Evolutionary conservation across 2,329 filamentous ascomycete species (phyloP).

Genomic region (Pseudogymnoascus sp.): DNA sequence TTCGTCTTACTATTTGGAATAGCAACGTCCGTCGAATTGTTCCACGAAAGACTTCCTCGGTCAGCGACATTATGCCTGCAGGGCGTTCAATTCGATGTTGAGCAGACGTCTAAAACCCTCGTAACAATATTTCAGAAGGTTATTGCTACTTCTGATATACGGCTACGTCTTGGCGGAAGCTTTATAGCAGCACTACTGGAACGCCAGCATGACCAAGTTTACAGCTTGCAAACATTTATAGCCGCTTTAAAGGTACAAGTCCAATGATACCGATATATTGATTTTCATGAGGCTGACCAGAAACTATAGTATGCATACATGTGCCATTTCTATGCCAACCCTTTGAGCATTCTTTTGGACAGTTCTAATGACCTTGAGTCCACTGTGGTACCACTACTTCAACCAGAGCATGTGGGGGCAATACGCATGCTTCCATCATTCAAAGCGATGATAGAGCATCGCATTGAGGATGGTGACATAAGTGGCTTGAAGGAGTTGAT

Average conservation of each 20-base stretch:
- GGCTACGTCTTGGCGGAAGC: constrained; percentile 53
- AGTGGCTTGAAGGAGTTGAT: constrained; percentile 17
- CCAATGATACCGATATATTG: not conserved
- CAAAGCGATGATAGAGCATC: constrained; percentile 41
- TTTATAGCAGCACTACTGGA: constrained; percentile 57
- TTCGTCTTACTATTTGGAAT: constrained; percentile 72
- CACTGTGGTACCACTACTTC: constrained; percentile 32
- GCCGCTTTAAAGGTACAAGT: constrained; percentile 54
- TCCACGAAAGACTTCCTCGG: constrained; percentile 65
- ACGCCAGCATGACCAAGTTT: constrained; percentile 67
- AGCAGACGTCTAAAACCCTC: constrained; percentile 60
- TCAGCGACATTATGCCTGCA: constrained; percentile 57
- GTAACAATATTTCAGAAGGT: constrained; percentile 62
- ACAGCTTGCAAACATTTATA: constrained; percentile 64
- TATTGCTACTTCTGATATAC: constrained; percentile 47
- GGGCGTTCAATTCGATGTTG: constrained; percentile 68
- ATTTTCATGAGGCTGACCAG: constrained; percentile 15
- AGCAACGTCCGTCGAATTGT: constrained; percentile 71
- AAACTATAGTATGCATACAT: constrained; percentile 64
- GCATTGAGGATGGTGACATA: constrained; percentile 36
- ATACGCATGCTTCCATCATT: constrained; percentile 64
- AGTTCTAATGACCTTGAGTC: constrained; percentile 26
- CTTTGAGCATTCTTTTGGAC: constrained; percentile 55
- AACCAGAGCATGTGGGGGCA: constrained; percentile 56
- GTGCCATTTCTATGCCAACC: constrained; percentile 77